Conservation (phyloP, 1,139 yeast genomes). For the Diutina ranongensis region DNA sequence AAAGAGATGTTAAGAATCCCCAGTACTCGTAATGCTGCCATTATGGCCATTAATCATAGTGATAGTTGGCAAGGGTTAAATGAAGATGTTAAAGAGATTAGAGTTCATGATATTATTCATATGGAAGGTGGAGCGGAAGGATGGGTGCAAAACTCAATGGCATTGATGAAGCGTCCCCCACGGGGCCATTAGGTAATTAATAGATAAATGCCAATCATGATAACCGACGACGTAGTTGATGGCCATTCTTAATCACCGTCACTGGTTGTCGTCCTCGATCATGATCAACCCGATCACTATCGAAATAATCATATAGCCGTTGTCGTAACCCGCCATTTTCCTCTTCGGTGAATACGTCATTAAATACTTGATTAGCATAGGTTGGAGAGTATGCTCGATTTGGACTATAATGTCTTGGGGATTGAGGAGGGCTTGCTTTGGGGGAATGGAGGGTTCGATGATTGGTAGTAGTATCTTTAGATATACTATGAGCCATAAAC, state of each 20-base stretch:
- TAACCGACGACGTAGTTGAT: background rate
- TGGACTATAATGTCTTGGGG: background rate
- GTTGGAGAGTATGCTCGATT: background rate
- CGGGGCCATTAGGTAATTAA: constrained; percentile 17
- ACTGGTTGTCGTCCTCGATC: background rate
- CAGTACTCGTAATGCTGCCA: constrained; percentile 86
- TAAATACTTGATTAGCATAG: constrained; percentile 1
- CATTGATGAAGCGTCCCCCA: constrained; percentile 41
- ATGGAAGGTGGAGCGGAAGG: constrained; percentile 85
- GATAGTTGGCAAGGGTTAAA: constrained; percentile 9
- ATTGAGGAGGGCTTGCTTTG: background rate
- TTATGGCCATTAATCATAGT: constrained; percentile 48
- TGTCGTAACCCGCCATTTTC: background rate
- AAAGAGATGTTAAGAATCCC: constrained; percentile 89
- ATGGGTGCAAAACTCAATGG: constrained; percentile 75
- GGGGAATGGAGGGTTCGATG: background rate
- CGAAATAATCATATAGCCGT: background rate
- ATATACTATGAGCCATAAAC: background rate
- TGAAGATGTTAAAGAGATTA: constrained; percentile 15
- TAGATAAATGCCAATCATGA: no score
- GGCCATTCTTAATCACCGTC: background rate
- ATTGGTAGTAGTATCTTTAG: no score
- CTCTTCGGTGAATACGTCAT: background rate
- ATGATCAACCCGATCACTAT: background rate
- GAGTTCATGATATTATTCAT: constrained; percentile 43